These are phyloP conservation scores for Botrytis cinerea DNA, from an alignment of 2,329 filamentous ascomycete species.

Conservation along the genomic window DNA sequence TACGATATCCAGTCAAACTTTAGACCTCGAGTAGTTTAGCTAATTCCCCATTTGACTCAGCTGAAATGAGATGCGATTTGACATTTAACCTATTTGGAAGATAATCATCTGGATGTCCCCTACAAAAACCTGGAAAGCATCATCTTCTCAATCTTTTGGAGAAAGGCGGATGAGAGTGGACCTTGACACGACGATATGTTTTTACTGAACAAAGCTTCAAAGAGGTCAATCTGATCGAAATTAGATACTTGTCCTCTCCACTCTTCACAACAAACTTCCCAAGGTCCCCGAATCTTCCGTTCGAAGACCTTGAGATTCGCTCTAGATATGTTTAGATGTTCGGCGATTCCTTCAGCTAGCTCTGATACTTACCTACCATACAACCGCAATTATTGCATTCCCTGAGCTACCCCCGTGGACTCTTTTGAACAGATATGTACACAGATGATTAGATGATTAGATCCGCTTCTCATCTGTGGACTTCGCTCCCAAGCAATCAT, in stretches of 20 bases:
- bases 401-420: constrained; percentile 11
- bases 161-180: constrained; percentile 20
- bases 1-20: constrained; percentile 15
- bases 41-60: constrained; percentile 2
- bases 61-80: constrained; percentile 20
- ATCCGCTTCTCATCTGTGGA: constrained; percentile 5
- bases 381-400: background rate
- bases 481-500: constrained; percentile 14
- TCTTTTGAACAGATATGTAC: background rate
- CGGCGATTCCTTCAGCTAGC: constrained; percentile 16
- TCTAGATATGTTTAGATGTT: background rate
- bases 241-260: constrained; percentile 8
- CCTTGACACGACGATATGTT: constrained; percentile 10
- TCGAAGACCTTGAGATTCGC: background rate
- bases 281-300: constrained; percentile 8
- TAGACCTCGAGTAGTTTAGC: constrained; percentile 13
- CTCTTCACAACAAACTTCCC: background rate
- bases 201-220: background rate
- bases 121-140: constrained; percentile 9
- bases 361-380: background rate
- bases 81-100: constrained; percentile 5
- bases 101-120: constrained; percentile 5
- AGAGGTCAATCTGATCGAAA: background rate
- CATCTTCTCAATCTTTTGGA: constrained; percentile 14
- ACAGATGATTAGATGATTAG: constrained; percentile 9